Percentiles rank a stretch among this genome's conserved stretches.
These are phyloP conservation scores for Elaeis oleifera DNA, from an alignment of 202 grass and related monocot genomes.

Conservation along the genomic window DNA sequence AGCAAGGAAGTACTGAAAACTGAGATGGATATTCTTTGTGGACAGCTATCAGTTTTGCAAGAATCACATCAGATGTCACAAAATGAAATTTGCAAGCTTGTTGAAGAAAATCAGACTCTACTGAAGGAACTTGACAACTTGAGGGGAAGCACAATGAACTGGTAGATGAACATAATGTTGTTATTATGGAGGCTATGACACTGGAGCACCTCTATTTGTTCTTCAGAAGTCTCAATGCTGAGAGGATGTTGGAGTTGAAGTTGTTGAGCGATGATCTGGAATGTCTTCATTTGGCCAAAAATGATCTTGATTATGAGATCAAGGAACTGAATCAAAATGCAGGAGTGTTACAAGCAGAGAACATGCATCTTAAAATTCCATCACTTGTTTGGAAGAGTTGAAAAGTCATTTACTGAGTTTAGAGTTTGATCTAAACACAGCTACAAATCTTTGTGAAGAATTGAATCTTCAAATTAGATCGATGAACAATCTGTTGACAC, in stretches of 20 bases:
- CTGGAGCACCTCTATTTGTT: constrained; percentile 70
- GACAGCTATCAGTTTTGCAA: constrained; percentile 32
- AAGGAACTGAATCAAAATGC: constrained; percentile 32
- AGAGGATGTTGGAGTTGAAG: constrained; percentile 51
- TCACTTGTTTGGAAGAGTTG: constrained; percentile 46
- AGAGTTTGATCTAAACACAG: constrained; percentile 61
- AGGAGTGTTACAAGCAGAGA: constrained; percentile 48
- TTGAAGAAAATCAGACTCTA: constrained; percentile 35
- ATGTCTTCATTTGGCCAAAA: constrained; percentile 58
- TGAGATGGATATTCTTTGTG: constrained; percentile 34
- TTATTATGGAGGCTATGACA: constrained; percentile 57
- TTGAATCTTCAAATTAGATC: constrained; percentile 43
- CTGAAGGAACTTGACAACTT: constrained; percentile 41
- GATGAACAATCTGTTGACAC: constrained; percentile 25
- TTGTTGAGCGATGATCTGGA: constrained; percentile 56
- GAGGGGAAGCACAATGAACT: constrained; percentile 37
- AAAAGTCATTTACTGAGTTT: constrained; percentile 47
- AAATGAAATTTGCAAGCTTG: constrained; percentile 37
- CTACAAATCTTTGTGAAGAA: constrained; percentile 39
- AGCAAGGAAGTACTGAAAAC: constrained; percentile 42
- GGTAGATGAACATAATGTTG: constrained; percentile 37
- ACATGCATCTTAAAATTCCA: constrained; percentile 44
- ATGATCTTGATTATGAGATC: constrained; percentile 38
- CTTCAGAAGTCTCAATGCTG: constrained; percentile 60
- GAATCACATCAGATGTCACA: constrained; percentile 27